Evolutionary conservation across 805 yeast species (phyloP), one percentile per base, ranked within the genome.

Genomic region (Kuraishia ogatae): DNA sequence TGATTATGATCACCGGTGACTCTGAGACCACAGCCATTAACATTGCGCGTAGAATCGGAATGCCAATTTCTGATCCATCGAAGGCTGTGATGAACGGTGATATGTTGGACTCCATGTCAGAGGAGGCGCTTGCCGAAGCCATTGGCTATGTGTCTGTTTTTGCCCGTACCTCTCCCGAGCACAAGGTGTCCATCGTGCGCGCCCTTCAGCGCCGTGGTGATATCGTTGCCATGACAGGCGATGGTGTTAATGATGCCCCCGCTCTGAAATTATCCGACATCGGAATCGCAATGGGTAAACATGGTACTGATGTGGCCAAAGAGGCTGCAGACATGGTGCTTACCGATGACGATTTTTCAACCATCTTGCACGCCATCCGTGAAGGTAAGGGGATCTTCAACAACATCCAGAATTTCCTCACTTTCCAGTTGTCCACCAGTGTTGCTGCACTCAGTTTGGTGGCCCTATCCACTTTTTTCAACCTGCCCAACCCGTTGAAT

Each of bases 161-260:
- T 76, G 97, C 97, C 5, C 83, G 97, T 74, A 91, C 97, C 8
- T 86, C 97, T 1, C 97, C 97, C 1, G 96, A 91, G 66, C 97
- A 92, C 70, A 92, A 92, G 67, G 85, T 92, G 58, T 79, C 87
- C 57, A 92, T 92, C 69, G 96, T 92, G 39, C 83, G 87, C 64
- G 97, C 97, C 0, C 76, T 92, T 59, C 96, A 92, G 68, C 80
- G 82, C 67, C 81, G 96, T 66, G 97, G 97, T 53, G 96, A 93
- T 68, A 84, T 93, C 59, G 98, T 93, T 53, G 99, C 97, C 23
- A 92, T 93, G 97, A 92, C 98, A n/a, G 99, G 99, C 66, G 99
- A 94, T 69, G 99, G 99, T 71, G 93, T 98, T 10, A 94, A 94
- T 69, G 99, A 94, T 77, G 99, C 98, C 0, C 97, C 97, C 17